Percentiles rank a stretch among this genome's conserved stretches.
Conservation (phyloP, 2,329 filamentous ascomycete genomes). For the Colletotrichum camelliae region DNA sequence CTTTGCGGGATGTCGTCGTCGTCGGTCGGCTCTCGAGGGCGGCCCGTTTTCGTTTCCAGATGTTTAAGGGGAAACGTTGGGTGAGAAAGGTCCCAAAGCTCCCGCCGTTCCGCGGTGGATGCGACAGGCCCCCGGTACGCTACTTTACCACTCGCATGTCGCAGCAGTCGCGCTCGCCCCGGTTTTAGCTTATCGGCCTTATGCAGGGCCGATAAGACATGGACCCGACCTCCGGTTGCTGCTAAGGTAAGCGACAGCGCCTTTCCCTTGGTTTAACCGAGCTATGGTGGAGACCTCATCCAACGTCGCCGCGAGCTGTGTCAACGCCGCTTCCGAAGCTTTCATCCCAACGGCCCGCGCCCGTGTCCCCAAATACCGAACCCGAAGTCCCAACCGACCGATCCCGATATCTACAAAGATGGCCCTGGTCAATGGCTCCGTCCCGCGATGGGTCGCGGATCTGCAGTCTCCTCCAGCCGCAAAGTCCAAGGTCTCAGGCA, state of each 20-base stretch:
- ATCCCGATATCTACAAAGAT: background rate
- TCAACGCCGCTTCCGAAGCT: background rate
- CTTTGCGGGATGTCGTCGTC: background rate
- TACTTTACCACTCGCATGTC: background rate
- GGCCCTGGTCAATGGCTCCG: constrained; percentile 29
- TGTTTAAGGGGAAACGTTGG: constrained; percentile 20
- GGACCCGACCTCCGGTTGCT: background rate
- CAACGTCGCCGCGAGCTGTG: constrained; percentile 1
- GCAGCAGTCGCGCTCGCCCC: background rate
- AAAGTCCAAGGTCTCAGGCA: constrained; percentile 69
- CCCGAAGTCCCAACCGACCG: background rate
- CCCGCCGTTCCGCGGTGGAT: constrained; percentile 19
- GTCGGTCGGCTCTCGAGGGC: background rate
- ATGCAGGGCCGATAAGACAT: background rate
- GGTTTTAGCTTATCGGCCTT: constrained; percentile 12
- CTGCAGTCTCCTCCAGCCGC: constrained; percentile 73
- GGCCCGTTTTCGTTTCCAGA: background rate
- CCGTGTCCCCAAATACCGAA: background rate
- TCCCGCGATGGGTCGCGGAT: constrained; percentile 84
- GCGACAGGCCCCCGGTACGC: background rate
- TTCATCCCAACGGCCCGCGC: background rate
- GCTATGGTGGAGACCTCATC: background rate
- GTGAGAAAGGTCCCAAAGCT: background rate
- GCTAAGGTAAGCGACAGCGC: constrained; percentile 10
- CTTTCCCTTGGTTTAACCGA: constrained; percentile 1